These are phyloP conservation scores for Citrus maxima DNA, from an alignment of 345 rosid genomes.

Conservation along the genomic window DNA sequence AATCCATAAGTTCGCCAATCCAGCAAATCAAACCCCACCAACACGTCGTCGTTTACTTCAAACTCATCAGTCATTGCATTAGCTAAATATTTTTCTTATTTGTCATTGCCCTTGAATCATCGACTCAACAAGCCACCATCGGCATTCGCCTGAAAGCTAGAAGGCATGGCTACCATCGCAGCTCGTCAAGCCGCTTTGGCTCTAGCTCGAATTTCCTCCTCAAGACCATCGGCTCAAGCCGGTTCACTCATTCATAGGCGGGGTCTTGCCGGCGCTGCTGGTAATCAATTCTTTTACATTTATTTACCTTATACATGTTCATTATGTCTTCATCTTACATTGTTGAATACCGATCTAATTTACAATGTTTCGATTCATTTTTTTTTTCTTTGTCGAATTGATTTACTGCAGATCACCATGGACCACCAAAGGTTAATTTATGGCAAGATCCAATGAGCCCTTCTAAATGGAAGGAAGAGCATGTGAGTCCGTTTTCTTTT, in stretches of 20 bases:
- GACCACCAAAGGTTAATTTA: constrained; percentile 65
- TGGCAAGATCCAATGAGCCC: constrained; percentile 93
- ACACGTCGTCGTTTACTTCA: not conserved
- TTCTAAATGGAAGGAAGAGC: constrained; percentile 92
- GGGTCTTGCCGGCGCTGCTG: constrained; percentile 81
- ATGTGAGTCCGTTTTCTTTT: constrained; percentile 43
- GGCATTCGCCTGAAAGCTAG: not conserved
- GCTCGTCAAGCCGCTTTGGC: constrained; percentile 40
- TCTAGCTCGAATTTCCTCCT: constrained; percentile 32
- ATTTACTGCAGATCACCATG: constrained; percentile 71
- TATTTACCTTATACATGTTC: not conserved
- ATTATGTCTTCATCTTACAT: not conserved
- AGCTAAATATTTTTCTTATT: not conserved
- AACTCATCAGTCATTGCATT: not conserved
- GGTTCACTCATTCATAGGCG: constrained; percentile 59
- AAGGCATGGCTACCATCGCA: constrained; percentile 48
- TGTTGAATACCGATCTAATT: constrained; percentile 15
- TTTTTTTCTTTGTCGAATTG: not conserved
- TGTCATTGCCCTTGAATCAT: not conserved
- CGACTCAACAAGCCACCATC: not conserved
- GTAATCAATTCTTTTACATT: constrained; percentile 26
- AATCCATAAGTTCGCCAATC: too few species aligned
- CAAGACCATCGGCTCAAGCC: constrained; percentile 23
- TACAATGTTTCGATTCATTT: not conserved
- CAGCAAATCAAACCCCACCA: not conserved